Base-by-base conservation (phyloP, 345 rosid species). In the Ricinus communis region DNA sequence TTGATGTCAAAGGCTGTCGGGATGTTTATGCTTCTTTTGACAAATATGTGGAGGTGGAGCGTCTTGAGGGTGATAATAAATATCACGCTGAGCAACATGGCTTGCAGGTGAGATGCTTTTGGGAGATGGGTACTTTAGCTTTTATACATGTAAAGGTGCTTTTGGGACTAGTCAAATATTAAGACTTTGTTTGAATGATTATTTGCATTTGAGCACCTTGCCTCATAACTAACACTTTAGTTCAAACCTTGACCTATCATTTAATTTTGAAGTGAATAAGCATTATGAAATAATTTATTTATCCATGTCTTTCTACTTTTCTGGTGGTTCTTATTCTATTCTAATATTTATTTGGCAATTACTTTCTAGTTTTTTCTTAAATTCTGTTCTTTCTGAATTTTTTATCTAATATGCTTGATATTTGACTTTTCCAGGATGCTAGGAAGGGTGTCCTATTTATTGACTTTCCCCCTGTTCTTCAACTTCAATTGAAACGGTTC, bases 21-120 rank as follows among this genome's bases (percentile, higher is more conserved):
- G 99, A 95, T 81, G 97, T 95, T 52, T 95, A 92, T 68, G 96
- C 97, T 66, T 95, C 99, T 33, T 95, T 95, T 86, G 99, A 95
- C 69, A 95, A 95, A 84, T 95, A 95, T 74, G 97, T 95, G 56
- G 97, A 95, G 76, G 97, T 95, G 81, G 97, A 95, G 74, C 85
- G 90, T 49, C 99, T 95, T 63, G 99, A 95, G 73, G 99, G 99
- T 70, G 97, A 95, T 74, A 92, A 95, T 78, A 95, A 90, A 76
- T 95, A 95, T 81, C 96, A 89, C 52, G 93, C 96, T 40, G 99
- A 90, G 67, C 90, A 90, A 65, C 84, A 85, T 79, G 99, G 93
- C 19, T 80, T 95, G 80, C 99, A 95, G 96, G 99, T 92, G 62
- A 79, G 83, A 69, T 66, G 43, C 76, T 55, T 52, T 74, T 22